Evolutionary conservation across 2,329 filamentous ascomycete genomes (phyloP).

Genomic region (Hortaea sp.): DNA sequence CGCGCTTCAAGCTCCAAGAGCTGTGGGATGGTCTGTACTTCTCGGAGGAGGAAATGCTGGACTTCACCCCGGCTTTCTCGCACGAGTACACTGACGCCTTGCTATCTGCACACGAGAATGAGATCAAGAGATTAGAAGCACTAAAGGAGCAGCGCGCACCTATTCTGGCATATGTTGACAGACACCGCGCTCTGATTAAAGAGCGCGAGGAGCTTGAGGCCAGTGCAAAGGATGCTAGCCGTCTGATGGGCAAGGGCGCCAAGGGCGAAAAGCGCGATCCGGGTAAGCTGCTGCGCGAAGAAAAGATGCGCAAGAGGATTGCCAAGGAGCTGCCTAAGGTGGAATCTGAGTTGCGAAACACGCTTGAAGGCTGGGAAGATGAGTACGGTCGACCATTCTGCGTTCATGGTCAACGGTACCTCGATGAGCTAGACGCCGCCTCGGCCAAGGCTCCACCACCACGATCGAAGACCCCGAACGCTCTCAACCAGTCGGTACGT

Average conservation of each 20-base stretch:
- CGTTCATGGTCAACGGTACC: constrained; percentile 82
- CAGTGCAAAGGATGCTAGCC: constrained; percentile 89
- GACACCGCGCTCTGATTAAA: constrained; percentile 67
- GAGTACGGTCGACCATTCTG: constrained; percentile 90
- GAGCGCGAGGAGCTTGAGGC: constrained; percentile 81
- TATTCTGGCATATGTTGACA: constrained; percentile 71
- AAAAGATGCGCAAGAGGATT: constrained; percentile 98
- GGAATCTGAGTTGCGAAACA: constrained; percentile 68
- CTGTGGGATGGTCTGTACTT: constrained; percentile 92
- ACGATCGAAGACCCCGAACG: constrained; percentile 55
- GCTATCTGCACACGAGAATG: constrained; percentile 86
- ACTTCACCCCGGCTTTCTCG: constrained; percentile 83
- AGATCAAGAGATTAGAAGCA: constrained; percentile 71
- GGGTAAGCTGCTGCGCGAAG: constrained; percentile 83
- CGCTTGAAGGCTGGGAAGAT: constrained; percentile 81
- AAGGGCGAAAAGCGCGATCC: constrained; percentile 94
- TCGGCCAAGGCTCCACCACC: constrained; percentile 48
- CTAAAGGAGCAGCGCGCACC: constrained; percentile 82
- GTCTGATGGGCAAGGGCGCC: constrained; percentile 79
- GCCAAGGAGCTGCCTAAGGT: constrained; percentile 92
- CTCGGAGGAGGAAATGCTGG: constrained; percentile 96
- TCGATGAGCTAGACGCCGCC: constrained; percentile 67
- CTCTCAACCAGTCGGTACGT: constrained; percentile 9
- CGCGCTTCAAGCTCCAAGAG: constrained; percentile 79
- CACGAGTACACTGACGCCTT: constrained; percentile 96